Base-by-base conservation (phyloP, 78 protist species). In the Monosiga brevicollis region DNA sequence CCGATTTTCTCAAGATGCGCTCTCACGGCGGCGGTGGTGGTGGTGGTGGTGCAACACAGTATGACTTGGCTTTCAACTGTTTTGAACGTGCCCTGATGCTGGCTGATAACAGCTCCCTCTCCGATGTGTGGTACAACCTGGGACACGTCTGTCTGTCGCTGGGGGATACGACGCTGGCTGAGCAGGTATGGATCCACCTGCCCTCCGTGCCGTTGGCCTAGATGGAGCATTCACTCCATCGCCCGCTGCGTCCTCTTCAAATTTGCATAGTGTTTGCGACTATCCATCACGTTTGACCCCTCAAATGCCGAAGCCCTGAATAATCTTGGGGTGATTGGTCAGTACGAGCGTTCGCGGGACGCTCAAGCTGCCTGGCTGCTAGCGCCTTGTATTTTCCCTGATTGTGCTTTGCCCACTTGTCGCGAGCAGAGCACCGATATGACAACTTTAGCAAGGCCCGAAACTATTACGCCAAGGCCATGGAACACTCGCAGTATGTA, bases 81-180 rank as follows among this genome's bases (percentile, higher is more conserved):
- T 80, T 94, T 73, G 91, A 87, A 39, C 78, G 89, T 23, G 95
- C 97, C 24, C 85, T 94, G 35, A 0, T 39, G 20, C 42, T 86
- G 10, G 90, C 92, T n/a, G 38, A 83, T 37, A 92, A 88, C 62
- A 87, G 73, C 38, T 6, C 32, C 55, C 71, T 71, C 74, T 83
- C 90, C 32, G 96, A 93, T 77, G 82, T 89, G 26, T 93, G 96
- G 96, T 91, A 84, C 87, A 94, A 94, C 81, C 26, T 94, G 37
- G 91, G 91, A 1, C 88, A 87, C 42, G 80, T 91, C n/a, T 91
- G 91, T n/a, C 80, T 94, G 29, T 92, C 91, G 20, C 87, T 91
- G 40, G 94, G 97, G 0, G 95, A 94, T 40, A 62, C 87, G 20
- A 87, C 88, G 11, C 86, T 94, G 6, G 95, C 95, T 1, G 87